These are phyloP conservation scores for Opeltia flavorubescens DNA, from an alignment of 495 filamentous ascomycete species.

Conservation along the genomic window DNA sequence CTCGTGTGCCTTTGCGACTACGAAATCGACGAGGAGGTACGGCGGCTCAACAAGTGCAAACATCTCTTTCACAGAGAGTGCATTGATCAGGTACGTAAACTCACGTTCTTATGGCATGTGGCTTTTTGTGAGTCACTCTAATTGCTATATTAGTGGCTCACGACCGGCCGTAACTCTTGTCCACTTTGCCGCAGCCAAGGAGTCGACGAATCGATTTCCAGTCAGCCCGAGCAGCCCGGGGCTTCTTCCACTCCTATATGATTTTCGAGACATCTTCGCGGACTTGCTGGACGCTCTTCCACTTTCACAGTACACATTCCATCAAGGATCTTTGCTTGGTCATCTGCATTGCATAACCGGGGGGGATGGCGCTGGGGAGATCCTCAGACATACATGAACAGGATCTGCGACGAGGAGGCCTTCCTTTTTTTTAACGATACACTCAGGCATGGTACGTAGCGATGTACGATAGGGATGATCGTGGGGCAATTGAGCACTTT, in stretches of 20 bases:
- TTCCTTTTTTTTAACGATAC: no score
- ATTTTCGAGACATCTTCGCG: no score
- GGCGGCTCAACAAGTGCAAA: constrained; percentile 49
- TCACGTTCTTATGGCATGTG: background rate
- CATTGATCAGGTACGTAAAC: constrained; percentile 53
- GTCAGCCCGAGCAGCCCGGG: background rate
- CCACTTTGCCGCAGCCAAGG: constrained; percentile 61
- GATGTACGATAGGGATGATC: background rate
- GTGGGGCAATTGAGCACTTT: background rate
- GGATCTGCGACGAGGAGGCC: background rate
- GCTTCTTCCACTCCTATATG: background rate
- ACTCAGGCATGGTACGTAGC: no score
- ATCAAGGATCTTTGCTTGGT: no score
- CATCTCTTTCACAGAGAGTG: constrained; percentile 63
- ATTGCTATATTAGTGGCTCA: constrained; percentile 46
- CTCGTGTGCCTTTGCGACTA: constrained; percentile 62
- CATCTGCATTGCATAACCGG: no score
- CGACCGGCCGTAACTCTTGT: constrained; percentile 66
- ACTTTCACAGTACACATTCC: no score
- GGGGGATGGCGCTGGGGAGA: no score
- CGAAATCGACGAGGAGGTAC: constrained; percentile 46
- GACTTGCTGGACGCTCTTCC: no score
- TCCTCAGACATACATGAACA: no score
- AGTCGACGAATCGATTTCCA: constrained; percentile 39
- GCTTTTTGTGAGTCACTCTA: constrained; percentile 8